Base-by-base conservation (phyloP, 164 flowering plant species). In the Magnolia sinica region DNA sequence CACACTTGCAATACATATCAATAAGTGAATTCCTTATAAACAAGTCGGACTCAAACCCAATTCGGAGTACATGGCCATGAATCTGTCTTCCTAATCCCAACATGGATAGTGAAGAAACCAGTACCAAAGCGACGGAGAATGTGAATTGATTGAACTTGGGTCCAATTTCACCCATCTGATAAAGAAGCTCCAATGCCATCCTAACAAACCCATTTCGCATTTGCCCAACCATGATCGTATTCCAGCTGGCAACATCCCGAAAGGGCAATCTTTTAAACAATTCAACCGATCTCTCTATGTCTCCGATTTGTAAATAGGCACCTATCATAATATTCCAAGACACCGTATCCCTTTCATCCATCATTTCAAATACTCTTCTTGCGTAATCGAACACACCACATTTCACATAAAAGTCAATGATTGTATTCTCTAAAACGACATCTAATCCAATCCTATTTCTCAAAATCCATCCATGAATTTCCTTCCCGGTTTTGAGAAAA, bases 301-400 rank as follows among this genome's bases (percentile, higher is more conserved):
- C 87, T 64, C 96, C 91, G 50, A 6, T 74, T 71, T 70, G 77
- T 68, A 91, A 64, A 81, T 80, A 83, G 20, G 81, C 89, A 73
- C 82, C 83, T 71, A 93, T 83, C 84, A 92, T 85, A 74, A 89
- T 83, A 76, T 92, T 93, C 90, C 91, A 89, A 0, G 94, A 83
- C 11, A 86, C 84, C 3, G 81, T 78, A 81, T 90, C 83, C 77
- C 71, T 83, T 72, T 78, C 85, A 20, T 27, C 58, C 88, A 85
- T 88, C 77, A 50, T 73, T 18, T 83, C 86, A 76, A 90, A 91
- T 50, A 90, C 50, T 55, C 75, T 87, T 58, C 78, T 69, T 2
- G 87, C 92, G 73, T 79, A 80, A 64, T 68, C 77, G 72, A 88
- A 76, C 13, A 18, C 77, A 52, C 84, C 85, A 73, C 79, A 83